These are phyloP conservation scores for Ophidiomyces ophidiicola DNA, from an alignment of 2,329 filamentous ascomycete genomes.

Conservation along the genomic window DNA sequence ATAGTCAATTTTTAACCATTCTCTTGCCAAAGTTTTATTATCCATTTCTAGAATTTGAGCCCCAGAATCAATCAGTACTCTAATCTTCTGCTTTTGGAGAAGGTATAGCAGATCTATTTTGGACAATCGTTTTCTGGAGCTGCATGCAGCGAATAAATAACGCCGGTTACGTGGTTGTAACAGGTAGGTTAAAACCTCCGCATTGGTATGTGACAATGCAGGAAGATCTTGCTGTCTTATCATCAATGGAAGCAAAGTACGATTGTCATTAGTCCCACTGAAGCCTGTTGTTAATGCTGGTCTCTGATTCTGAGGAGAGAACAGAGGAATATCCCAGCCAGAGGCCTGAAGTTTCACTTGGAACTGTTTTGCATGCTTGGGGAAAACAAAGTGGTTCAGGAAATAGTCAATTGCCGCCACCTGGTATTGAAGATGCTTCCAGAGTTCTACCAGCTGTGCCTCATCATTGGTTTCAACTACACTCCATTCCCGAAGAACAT, in stretches of 20 bases:
- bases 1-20: conserved; percentile 39
- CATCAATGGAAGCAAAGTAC: conserved; percentile 44
- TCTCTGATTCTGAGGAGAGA: conserved; percentile 19
- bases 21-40: conserved; percentile 39
- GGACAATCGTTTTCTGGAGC: conserved; percentile 8
- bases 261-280: conserved; percentile 56
- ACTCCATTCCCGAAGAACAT: conserved; percentile 31
- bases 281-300: conserved; percentile 46
- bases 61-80: conserved; percentile 58
- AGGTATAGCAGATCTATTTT: conserved; percentile 26
- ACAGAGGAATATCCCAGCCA: conserved; percentile 49
- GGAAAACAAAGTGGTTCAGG: conserved; percentile 47
- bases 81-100: conserved; percentile 33
- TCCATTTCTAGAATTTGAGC: conserved; percentile 55
- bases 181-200: conserved; percentile 49
- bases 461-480: conserved; percentile 50
- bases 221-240: conserved; percentile 46
- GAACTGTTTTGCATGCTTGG: conserved; percentile 51
- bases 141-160: conserved; percentile 12
- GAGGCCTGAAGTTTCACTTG: conserved; percentile 51
- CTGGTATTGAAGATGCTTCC: conserved; percentile 41
- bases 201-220: conserved; percentile 52
- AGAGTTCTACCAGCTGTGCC: conserved; percentile 37
- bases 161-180: conserved; percentile 41
- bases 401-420: conserved; percentile 53